phyloP scores from a whole-genome alignment of 768 basidiomycete genomes.

The Gymnopilus dilepis region DNA sequence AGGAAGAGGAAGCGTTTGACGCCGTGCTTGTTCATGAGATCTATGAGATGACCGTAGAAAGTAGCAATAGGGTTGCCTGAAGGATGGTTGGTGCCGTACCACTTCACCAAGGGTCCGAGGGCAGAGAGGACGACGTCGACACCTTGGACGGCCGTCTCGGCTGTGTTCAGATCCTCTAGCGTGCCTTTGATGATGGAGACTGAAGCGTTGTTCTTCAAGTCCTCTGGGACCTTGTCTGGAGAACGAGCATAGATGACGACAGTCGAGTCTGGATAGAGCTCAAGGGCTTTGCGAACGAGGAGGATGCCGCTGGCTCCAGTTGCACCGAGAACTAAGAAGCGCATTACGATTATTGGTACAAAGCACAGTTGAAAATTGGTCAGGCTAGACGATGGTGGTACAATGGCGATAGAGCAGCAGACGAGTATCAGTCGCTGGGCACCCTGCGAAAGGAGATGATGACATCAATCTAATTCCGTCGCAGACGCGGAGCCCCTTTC shows the following conservation, averaged over 20 bases:
- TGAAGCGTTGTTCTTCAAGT: slow-evolving; percentile 47
- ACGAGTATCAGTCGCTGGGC: not conserved
- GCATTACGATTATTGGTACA: slow-evolving; percentile 26
- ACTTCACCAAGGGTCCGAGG: slow-evolving; percentile 51
- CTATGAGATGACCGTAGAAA: slow-evolving; percentile 61
- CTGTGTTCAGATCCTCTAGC: slow-evolving; percentile 53
- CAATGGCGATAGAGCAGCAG: too few relatives aligned
- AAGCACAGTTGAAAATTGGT: not conserved
- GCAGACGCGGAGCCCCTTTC: not conserved
- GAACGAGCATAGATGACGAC: slow-evolving; percentile 69
- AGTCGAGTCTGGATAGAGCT: slow-evolving; percentile 39
- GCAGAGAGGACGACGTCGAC: slow-evolving; percentile 70
- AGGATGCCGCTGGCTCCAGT: slow-evolving; percentile 67
- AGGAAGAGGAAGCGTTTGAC: slow-evolving; percentile 69
- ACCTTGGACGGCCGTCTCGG: slow-evolving; percentile 58
- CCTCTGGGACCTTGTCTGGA: slow-evolving; percentile 63
- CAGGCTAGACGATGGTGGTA: not conserved
- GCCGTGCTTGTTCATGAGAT: slow-evolving; percentile 54
- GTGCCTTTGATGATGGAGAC: slow-evolving; percentile 60
- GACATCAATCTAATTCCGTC: not conserved
- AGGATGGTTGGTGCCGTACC: slow-evolving; percentile 40
- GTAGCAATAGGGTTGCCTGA: slow-evolving; percentile 63
- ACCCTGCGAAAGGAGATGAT: not conserved
- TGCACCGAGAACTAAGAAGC: slow-evolving; percentile 69
- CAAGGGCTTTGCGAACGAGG: slow-evolving; percentile 60